Evolutionary conservation across 192 early-diverging fungal species (phyloP).

Genomic region (Mortierella hygrophila): DNA sequence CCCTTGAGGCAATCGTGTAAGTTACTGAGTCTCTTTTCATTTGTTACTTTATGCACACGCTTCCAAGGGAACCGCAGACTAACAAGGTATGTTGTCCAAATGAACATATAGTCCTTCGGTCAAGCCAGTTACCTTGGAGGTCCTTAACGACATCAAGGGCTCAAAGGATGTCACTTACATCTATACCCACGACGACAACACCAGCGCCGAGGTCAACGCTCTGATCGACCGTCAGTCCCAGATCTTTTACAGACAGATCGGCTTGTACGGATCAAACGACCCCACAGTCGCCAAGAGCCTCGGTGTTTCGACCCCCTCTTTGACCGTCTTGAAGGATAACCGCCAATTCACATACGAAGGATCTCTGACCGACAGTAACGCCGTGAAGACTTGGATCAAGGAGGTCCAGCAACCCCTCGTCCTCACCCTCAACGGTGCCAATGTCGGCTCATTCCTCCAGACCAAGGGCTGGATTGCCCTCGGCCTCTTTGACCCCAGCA

Average conservation of each 20-base stretch:
- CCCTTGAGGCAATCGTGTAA: slow-evolving; percentile 39
- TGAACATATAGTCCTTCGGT: slow-evolving; percentile 25
- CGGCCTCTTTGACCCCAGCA: slow-evolving; percentile 67
- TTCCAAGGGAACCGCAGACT: too few relatives aligned
- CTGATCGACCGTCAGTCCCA: slow-evolving; percentile 40
- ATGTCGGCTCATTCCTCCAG: slow-evolving; percentile 78
- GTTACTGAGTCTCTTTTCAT: slow-evolving; percentile 7
- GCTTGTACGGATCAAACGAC: slow-evolving; percentile 20
- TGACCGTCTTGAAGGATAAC: slow-evolving; percentile 75
- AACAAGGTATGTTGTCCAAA: too few relatives aligned
- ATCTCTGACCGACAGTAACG: slow-evolving; percentile 50
- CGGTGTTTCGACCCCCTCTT: slow-evolving; percentile 54
- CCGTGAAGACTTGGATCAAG: slow-evolving; percentile 71
- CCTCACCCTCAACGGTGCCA: slow-evolving; percentile 68
- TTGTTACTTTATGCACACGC: too few relatives aligned
- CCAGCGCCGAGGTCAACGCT: slow-evolving; percentile 54
- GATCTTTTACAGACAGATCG: slow-evolving; percentile 31
- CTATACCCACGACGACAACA: slow-evolving; percentile 67
- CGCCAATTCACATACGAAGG: slow-evolving; percentile 44
- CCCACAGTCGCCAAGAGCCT: slow-evolving; percentile 28
- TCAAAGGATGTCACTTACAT: slow-evolving; percentile 65
- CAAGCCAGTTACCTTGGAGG: slow-evolving; percentile 45
- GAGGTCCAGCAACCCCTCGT: slow-evolving; percentile 75
- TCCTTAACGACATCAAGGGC: slow-evolving; percentile 56
- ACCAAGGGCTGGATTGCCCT: slow-evolving; percentile 74